These are phyloP conservation scores for Beauveria medogensis DNA, from an alignment of 2,329 filamentous ascomycete genomes.

Conservation along the genomic window DNA sequence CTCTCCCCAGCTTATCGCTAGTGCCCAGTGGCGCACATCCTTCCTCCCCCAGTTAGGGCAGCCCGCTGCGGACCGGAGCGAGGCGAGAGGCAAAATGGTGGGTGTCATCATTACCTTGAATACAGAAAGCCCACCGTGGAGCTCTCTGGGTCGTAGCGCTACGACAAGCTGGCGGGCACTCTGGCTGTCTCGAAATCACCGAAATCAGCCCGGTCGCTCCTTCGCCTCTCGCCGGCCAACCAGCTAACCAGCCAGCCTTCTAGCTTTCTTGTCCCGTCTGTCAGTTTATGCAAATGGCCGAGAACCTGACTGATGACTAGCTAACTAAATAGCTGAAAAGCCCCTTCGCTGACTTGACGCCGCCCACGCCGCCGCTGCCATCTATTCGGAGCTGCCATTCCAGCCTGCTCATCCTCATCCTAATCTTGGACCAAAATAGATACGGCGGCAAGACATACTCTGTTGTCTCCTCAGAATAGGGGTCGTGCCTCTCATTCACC, in stretches of 20 bases:
- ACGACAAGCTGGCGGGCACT: too few relatives aligned
- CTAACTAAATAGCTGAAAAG: not conserved
- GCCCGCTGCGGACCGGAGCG: slow-evolving; percentile 8
- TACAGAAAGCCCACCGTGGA: not conserved
- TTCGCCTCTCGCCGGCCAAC: too few relatives aligned
- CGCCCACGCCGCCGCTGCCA: too few relatives aligned
- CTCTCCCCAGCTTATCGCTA: not conserved
- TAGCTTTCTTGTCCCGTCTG: not conserved
- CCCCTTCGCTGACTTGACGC: not conserved
- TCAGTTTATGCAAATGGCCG: not conserved
- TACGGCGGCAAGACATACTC: not conserved
- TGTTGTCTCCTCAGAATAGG: not conserved
- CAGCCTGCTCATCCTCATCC: not conserved
- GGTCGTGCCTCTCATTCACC: not conserved
- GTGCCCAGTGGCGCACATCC: slow-evolving; percentile 6
- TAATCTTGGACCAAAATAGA: not conserved
- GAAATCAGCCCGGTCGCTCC: too few relatives aligned
- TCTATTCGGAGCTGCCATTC: not conserved
- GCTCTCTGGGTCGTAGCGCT: not conserved
- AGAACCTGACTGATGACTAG: too few relatives aligned
- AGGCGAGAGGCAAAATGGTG: slow-evolving; percentile 6
- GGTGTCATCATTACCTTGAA: not conserved
- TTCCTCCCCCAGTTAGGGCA: not conserved
- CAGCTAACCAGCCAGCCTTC: not conserved
- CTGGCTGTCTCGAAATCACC: too few relatives aligned